phyloP scores from a whole-genome alignment of 257 asterid species.

The Pogostemon cablin region DNA sequence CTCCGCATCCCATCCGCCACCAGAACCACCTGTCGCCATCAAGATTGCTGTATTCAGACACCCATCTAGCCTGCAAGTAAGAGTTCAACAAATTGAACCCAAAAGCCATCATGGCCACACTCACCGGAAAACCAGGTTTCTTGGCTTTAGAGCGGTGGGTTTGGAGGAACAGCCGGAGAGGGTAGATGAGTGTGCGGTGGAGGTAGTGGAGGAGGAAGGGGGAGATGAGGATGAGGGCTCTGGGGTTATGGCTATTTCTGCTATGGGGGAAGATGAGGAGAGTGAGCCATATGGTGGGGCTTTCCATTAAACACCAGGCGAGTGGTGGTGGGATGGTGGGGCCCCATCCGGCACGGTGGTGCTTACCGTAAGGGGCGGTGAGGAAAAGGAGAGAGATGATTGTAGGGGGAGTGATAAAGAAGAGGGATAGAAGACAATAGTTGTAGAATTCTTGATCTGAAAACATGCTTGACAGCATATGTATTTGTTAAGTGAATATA shows the following conservation, averaged over 20 bases:
- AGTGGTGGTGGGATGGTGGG: slow-evolving; percentile 57
- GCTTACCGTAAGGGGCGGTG: slow-evolving; percentile 76
- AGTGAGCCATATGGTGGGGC: slow-evolving; percentile 73
- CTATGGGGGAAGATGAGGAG: slow-evolving; percentile 64
- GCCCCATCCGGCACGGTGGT: slow-evolving; percentile 72
- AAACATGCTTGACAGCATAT: slow-evolving; percentile 29
- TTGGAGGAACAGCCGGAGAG: slow-evolving; percentile 43
- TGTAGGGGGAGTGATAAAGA: slow-evolving; percentile 51
- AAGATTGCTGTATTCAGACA: slow-evolving; percentile 54
- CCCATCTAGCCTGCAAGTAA: slow-evolving; percentile 61
- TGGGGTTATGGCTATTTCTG: slow-evolving; percentile 42
- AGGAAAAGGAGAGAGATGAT: slow-evolving; percentile 57
- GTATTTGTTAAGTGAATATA: no score
- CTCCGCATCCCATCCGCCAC: slow-evolving; percentile 50
- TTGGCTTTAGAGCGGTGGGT: slow-evolving; percentile 28
- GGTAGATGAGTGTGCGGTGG: slow-evolving; percentile 66
- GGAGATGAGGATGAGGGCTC: slow-evolving; percentile 50
- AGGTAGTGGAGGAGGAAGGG: slow-evolving; percentile 64
- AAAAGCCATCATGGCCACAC: slow-evolving; percentile 49
- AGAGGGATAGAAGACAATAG: slow-evolving; percentile 42
- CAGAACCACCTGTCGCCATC: slow-evolving; percentile 44
- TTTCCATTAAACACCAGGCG: slow-evolving; percentile 76
- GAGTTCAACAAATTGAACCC: slow-evolving; percentile 55
- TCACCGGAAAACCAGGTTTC: slow-evolving; percentile 44
- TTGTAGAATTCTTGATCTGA: slow-evolving; percentile 46